phyloP scores from a whole-genome alignment of 2,329 filamentous ascomycete species.

The Lasiodiplodia theobromae region DNA sequence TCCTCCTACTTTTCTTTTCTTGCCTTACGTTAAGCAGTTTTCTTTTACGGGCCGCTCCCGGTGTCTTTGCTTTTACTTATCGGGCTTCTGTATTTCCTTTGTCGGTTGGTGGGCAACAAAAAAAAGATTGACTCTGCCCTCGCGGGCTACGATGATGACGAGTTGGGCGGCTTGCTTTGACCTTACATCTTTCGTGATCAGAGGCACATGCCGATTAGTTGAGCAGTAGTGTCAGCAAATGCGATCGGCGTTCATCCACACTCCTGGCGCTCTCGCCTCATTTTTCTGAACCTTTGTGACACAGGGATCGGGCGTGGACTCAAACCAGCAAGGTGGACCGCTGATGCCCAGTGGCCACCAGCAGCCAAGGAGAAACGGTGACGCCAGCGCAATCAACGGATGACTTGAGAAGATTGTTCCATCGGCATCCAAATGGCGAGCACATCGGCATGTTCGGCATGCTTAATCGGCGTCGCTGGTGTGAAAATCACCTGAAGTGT shows the following conservation, averaged over 20 bases:
- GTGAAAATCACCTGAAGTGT: conserved; percentile 19
- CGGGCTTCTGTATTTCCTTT: conserved; percentile 17
- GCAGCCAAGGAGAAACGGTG: not conserved
- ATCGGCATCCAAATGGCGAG: conserved; percentile 4
- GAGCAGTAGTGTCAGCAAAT: conserved; percentile 25
- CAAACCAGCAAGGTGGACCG: conserved; percentile 7
- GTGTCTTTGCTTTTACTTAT: conserved; percentile 17
- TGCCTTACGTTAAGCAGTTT: conserved; percentile 17
- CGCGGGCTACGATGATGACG: conserved; percentile 30
- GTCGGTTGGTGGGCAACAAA: conserved; percentile 28
- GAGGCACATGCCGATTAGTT: conserved; percentile 25
- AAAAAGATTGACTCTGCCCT: conserved; percentile 31
- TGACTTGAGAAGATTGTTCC: not conserved
- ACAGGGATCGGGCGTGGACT: not conserved
- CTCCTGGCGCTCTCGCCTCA: not conserved
- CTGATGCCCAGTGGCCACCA: not conserved
- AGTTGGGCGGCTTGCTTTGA: conserved; percentile 29
- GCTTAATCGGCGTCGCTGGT: not conserved
- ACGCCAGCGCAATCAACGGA: not conserved
- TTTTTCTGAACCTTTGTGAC: not conserved
- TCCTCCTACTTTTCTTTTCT: conserved; percentile 24
- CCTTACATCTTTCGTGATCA: conserved; percentile 27
- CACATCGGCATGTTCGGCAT: conserved; percentile 28
- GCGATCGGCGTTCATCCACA: conserved; percentile 19
- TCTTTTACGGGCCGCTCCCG: conserved; percentile 5